Conservation (phyloP, 805 yeast species). For the Debaryomyces castellii region DNA sequence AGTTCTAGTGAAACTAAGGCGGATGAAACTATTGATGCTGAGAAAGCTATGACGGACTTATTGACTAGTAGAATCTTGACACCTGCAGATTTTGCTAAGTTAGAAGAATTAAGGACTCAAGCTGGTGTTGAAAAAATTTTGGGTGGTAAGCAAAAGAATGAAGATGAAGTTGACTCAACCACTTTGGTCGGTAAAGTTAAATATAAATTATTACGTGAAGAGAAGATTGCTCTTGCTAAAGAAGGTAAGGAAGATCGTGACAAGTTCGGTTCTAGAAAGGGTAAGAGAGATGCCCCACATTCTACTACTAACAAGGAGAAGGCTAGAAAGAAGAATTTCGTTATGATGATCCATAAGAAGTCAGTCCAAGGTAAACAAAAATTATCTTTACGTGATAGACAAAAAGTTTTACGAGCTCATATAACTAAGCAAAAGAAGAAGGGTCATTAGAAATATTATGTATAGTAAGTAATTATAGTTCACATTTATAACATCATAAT, state of each 20-base stretch:
- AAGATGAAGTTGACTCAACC: constrained; percentile 82
- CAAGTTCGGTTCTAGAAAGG: constrained; percentile 84
- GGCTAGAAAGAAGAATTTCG: constrained; percentile 97
- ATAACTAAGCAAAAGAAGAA: constrained; percentile 88
- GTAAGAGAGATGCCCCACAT: constrained; percentile 71
- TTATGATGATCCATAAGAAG: constrained; percentile 96
- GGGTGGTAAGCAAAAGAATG: constrained; percentile 61
- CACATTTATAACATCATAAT: neutral
- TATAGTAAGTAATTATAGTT: neutral
- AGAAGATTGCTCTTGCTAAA: constrained; percentile 77
- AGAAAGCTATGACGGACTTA: constrained; percentile 46
- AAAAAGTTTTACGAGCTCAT: constrained; percentile 82
- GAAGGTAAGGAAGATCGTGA: constrained; percentile 95
- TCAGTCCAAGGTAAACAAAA: constrained; percentile 93
- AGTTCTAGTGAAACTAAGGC: constrained; percentile 10
- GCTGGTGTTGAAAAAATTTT: constrained; percentile 83
- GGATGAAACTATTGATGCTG: constrained; percentile 14
- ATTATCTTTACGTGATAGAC: constrained; percentile 87
- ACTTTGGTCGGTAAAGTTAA: constrained; percentile 74
- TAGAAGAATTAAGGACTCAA: constrained; percentile 80
- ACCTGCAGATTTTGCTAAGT: constrained; percentile 96
- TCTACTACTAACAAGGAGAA: constrained; percentile 95
- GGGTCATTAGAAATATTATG: constrained; percentile 45
- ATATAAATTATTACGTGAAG: constrained; percentile 86
- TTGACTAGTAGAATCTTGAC: constrained; percentile 81